phyloP scores from a whole-genome alignment of 352 stramenopile species.

The Phytophthora uliginosa region DNA sequence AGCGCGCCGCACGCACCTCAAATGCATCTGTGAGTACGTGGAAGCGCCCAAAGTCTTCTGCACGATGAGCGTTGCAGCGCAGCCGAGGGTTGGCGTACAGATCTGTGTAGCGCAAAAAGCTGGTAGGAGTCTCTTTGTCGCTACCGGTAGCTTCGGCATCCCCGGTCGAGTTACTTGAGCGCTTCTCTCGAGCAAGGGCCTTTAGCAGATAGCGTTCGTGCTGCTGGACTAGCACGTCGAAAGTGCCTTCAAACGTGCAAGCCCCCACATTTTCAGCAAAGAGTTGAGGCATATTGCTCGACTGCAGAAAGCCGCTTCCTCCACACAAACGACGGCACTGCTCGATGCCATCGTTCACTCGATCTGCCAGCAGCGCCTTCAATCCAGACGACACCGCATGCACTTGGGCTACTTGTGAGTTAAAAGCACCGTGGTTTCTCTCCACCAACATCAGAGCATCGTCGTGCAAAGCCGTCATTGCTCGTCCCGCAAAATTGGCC shows the following conservation, averaged over 20 bases:
- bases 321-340: conserved; percentile 35
- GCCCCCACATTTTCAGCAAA: conserved; percentile 54
- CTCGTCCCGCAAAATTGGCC: conserved; percentile 29
- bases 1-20: conserved; percentile 48
- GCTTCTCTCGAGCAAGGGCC: conserved; percentile 17
- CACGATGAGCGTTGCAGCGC: conserved; percentile 43
- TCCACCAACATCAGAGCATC: conserved; percentile 17
- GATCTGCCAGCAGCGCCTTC: conserved; percentile 32
- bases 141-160: neutral
- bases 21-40: conserved; percentile 50
- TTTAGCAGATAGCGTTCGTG: conserved; percentile 61
- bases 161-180: conserved; percentile 17
- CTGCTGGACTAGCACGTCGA: conserved; percentile 69
- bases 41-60: conserved; percentile 52
- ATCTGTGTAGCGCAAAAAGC: conserved; percentile 47
- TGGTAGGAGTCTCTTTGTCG: conserved; percentile 32
- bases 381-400: conserved; percentile 33
- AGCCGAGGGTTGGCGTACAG: conserved; percentile 38
- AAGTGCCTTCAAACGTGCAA: conserved; percentile 64
- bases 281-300: conserved; percentile 35
- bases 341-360: conserved; percentile 40
- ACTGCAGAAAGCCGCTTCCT: conserved; percentile 24
- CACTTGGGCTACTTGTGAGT: conserved; percentile 23
- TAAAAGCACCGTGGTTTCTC: conserved; percentile 11
- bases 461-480: conserved; percentile 25